Evolutionary conservation across 306 rosid species (phyloP).

Genomic region (Rosa persica): DNA sequence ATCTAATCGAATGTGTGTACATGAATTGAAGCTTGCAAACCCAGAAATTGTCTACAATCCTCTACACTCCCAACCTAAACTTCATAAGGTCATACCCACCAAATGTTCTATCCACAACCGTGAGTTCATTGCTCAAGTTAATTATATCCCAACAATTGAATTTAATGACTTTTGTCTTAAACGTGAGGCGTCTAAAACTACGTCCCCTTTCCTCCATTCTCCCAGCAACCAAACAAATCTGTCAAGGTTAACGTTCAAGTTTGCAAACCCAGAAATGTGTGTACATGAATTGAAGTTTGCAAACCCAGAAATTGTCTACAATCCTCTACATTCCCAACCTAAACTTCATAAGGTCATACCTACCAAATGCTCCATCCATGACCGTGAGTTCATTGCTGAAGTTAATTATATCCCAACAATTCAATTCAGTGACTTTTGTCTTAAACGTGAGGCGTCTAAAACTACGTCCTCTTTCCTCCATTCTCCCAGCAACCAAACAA

Average conservation of each 20-base stretch:
- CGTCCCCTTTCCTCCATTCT: background rate
- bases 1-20: background rate
- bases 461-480: background rate
- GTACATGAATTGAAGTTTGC: conserved; percentile 4
- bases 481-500: conserved; percentile 7
- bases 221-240: conserved; percentile 4
- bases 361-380: background rate
- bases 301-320: background rate
- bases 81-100: conserved; percentile 17
- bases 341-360: conserved; percentile 11
- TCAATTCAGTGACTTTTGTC: background rate
- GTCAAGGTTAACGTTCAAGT: background rate
- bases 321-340: background rate
- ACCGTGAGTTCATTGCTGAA: background rate
- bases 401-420: background rate
- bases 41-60: background rate
- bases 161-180: background rate
- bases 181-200: background rate
- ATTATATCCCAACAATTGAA: background rate
- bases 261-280: background rate
- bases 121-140: background rate
- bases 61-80: background rate
- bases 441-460: background rate
- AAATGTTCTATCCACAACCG: background rate
- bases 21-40: background rate